Evolutionary conservation across 495 filamentous ascomycete genomes (phyloP), one percentile per base, ranked within the genome.

Genomic region (Aspergillus egyptiacus): DNA sequence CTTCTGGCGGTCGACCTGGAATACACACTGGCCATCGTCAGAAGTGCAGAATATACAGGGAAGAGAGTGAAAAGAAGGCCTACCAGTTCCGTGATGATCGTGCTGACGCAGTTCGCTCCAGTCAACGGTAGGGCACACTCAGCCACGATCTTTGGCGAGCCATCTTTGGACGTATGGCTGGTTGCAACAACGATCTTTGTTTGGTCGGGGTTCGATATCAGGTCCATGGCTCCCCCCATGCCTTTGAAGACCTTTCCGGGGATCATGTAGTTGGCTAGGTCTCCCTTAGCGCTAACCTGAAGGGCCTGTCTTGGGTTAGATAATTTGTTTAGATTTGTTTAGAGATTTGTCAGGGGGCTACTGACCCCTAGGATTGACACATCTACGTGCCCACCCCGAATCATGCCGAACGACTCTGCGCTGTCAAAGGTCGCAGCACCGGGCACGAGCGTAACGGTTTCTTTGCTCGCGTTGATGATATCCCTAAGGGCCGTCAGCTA

Each of bases 141-240:
- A 63, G 85, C 80, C 47, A 95, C 76, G 61, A 96, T 87, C 81
- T 96, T 96, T 15, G 87, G 73, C 25, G 81, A 83, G 25, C 90
- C 90, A 67, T 91, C 87, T 76, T 89, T 91, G 46, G 90, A 88
- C 1, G 84, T 85, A 67, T 95, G 90, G 68, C 91, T 91, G 74
- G 91, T 96, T 1, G 87, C 89, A 14, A 95, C 86, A 7, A 96
- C 90, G 10, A 96, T 88, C 72, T 93, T 95, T 20, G 90, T 96
- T 38, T 75, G 69, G 50, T 76, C 76, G 2, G 90, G 90, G 68
- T 95, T 95, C 40, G 78, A 83, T 40, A 96, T 88, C 34, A 96
- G 68, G 61, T 96, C 90, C 90, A 96, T 96, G 33, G 90, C 90
- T n/a, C 90, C 90, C 24, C 90, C 90, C 68, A 96, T 94, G 0